A percentile compares a stretch with the other conserved stretches of the same genome.
phyloP scores from a whole-genome alignment of 2,329 filamentous ascomycete genomes.

The Pestalotiopsis fici region DNA sequence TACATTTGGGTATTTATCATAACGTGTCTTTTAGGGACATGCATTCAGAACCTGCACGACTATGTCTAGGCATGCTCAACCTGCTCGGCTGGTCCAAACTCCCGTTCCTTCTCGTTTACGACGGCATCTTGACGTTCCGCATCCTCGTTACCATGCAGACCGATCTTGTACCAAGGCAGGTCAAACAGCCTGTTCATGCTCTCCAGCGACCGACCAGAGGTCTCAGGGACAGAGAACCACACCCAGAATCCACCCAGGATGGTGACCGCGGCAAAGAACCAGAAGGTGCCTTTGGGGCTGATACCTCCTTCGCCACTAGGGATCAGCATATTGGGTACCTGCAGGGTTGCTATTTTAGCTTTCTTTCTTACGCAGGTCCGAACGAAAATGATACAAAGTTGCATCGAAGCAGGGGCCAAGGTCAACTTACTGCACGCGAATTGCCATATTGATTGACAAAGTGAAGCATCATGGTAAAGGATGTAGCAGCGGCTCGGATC shows the following conservation, averaged over 20 bases:
- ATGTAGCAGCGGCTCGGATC: constrained; percentile 70
- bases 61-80: neutral
- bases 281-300: constrained; percentile 69
- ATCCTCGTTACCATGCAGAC: constrained; percentile 54
- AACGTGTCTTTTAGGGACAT: no score
- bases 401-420: neutral
- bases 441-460: constrained; percentile 81
- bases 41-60: neutral
- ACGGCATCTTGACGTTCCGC: constrained; percentile 47
- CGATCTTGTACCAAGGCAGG: constrained; percentile 75
- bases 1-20: no score
- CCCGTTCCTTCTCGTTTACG: constrained; percentile 44
- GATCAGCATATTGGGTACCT: constrained; percentile 71
- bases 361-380: neutral
- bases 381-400: no score
- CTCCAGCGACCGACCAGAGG: constrained; percentile 61
- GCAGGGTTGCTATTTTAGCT: neutral
- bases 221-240: constrained; percentile 71
- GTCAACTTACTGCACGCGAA: constrained; percentile 56
- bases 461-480: constrained; percentile 75
- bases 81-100: constrained; percentile 21
- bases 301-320: constrained; percentile 44
- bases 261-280: constrained; percentile 69
- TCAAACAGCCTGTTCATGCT: constrained; percentile 70
- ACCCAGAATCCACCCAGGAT: constrained; percentile 67